Conservation (phyloP, 78 protist species). For the Cyanophora paradoxa region DNA sequence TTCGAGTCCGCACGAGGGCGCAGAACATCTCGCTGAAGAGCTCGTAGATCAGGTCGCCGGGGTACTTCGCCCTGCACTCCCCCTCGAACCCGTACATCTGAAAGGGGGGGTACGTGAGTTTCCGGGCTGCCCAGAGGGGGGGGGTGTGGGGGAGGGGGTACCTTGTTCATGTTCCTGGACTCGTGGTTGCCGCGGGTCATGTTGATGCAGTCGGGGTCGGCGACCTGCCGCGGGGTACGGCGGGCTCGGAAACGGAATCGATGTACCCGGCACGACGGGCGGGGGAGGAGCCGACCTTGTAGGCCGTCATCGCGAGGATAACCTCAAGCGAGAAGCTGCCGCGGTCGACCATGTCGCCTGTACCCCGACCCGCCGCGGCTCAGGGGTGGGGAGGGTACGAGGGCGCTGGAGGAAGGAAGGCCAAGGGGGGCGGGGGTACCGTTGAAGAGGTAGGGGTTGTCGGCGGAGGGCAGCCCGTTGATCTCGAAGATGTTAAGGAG, state of each 20-base stretch:
- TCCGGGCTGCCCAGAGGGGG: too few relatives aligned
- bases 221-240: not conserved
- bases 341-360: constrained; percentile 83
- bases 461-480: constrained; percentile 70
- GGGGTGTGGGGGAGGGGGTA: too few relatives aligned
- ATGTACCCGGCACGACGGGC: too few relatives aligned
- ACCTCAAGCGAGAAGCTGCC: constrained; percentile 76
- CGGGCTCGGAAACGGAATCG: constrained; percentile 62
- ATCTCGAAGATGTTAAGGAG: constrained; percentile 75
- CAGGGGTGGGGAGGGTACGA: not conserved
- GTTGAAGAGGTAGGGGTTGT: constrained; percentile 79
- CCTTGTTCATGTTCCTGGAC: constrained; percentile 65
- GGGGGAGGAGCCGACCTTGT: constrained; percentile 45
- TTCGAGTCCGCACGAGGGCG: too few relatives aligned
- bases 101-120: too few relatives aligned
- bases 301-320: constrained; percentile 63
- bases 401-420: not conserved
- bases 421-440: constrained; percentile 33
- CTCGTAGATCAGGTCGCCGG: not conserved
- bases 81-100: constrained; percentile 90
- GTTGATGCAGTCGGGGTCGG: constrained; percentile 16
- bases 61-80: constrained; percentile 35
- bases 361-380: too few relatives aligned
- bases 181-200: constrained; percentile 92
- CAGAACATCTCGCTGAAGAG: constrained; percentile 18